Conservation (phyloP, 306 rosid genomes). For the Quillaja saponaria region DNA sequence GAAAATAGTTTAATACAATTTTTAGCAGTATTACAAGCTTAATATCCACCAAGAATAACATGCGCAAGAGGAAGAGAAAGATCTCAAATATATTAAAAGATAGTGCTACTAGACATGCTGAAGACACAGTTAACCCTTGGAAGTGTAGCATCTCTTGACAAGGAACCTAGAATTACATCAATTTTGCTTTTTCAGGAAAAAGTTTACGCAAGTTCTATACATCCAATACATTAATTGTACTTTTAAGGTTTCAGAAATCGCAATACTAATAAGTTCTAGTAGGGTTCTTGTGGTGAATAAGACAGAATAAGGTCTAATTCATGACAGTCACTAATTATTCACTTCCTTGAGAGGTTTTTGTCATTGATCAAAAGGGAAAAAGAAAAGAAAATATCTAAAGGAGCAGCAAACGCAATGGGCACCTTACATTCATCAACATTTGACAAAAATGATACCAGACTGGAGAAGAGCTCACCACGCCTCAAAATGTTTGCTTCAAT, state of each 20-base stretch:
- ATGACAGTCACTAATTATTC: too few relatives aligned
- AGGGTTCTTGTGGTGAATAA: background rate
- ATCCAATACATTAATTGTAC: background rate
- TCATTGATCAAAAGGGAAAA: too few relatives aligned
- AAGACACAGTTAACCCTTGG: background rate
- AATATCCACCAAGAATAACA: background rate
- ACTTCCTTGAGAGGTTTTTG: too few relatives aligned
- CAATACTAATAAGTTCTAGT: background rate
- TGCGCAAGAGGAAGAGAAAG: background rate
- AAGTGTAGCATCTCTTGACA: background rate
- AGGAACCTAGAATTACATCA: background rate
- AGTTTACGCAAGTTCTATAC: background rate
- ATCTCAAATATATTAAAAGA: background rate
- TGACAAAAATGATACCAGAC: background rate
- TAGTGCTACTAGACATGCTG: background rate
- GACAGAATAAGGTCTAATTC: background rate
- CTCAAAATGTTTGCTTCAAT: slow-evolving; percentile 11
- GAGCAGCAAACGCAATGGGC: background rate
- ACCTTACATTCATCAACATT: background rate
- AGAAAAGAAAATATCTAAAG: background rate
- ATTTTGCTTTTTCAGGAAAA: background rate
- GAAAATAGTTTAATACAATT: background rate
- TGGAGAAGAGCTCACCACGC: slow-evolving; percentile 29
- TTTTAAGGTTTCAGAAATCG: too few relatives aligned
- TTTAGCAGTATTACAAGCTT: slow-evolving; percentile 12